Percentiles rank a stretch among this genome's conserved stretches.
Evolutionary conservation across 129 eudicot species (phyloP).

Genomic region (Dittrichia graveolens): DNA sequence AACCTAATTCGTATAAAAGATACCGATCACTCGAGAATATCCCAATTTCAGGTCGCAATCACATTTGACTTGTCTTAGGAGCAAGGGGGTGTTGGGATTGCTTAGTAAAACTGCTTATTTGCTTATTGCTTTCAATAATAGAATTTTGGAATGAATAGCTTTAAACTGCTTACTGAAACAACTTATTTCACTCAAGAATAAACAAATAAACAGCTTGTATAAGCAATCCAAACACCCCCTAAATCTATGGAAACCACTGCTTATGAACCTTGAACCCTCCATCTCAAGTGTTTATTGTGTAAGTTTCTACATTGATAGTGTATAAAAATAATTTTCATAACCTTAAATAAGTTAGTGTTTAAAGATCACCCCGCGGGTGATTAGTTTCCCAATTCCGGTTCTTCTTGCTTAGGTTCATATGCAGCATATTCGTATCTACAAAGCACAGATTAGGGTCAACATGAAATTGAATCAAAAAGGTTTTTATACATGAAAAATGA

Average conservation of each 20-base stretch:
- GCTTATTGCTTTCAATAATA: too few relatives aligned
- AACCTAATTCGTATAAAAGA: slow-evolving; percentile 48
- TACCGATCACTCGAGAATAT: background rate
- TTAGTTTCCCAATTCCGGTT: background rate
- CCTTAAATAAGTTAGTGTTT: background rate
- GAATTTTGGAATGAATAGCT: too few relatives aligned
- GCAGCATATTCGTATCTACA: background rate
- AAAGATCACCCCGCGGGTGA: background rate
- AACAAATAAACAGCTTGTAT: too few relatives aligned
- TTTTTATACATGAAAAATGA: background rate
- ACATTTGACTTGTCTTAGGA: too few relatives aligned
- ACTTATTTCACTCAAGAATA: too few relatives aligned
- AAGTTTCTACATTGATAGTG: background rate
- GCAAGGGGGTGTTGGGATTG: too few relatives aligned
- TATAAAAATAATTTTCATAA: background rate
- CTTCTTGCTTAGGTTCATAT: background rate
- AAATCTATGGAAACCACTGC: slow-evolving; percentile 6
- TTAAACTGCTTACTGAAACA: too few relatives aligned
- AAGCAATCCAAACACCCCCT: background rate
- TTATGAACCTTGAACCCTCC: background rate
- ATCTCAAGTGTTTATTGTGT: background rate
- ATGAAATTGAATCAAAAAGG: slow-evolving; percentile 11
- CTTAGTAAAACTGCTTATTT: too few relatives aligned
- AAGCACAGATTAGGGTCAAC: background rate
- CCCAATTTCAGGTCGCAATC: background rate